Base-by-base conservation (phyloP, 495 filamentous ascomycete species). In the Aspergillus sclerotiicarbonarius region DNA sequence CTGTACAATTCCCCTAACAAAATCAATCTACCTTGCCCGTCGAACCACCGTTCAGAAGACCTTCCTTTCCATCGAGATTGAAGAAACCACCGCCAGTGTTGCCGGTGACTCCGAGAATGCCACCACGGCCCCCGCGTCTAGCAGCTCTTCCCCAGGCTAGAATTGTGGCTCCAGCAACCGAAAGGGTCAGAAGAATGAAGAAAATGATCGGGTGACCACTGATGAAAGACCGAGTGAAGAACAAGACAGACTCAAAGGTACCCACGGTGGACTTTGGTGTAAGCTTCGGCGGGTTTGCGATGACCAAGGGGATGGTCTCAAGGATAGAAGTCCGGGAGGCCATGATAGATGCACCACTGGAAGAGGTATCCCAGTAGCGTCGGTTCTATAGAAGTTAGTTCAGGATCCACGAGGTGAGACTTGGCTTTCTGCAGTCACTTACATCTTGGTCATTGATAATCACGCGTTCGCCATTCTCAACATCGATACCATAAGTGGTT, bases 401-500 rank as follows among this genome's bases (percentile, higher is more conserved):
- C 15, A 57, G 35, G 50, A 51, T 39, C 47, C 33, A 30, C 51
- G 21, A 46, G 43, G 18, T n/a, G 20, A 49, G 8, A 10, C 32
- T 19, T 20, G 5, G 25, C 35, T 12, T 16, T 10, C 9, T 18
- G 47, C 12, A 21, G 32, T 9, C 56, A 83, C 90, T 86, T 80
- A 96, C 92, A 73, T 96, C 93, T 76, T 98, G 90, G 69, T 98
- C 95, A 59, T 97, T 96, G 72, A 98, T 93, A 52, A 98, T 89
- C 41, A 98, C 92, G 53, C 90, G 82, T 71, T 98, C 94, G 39
- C 92, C 90, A 46, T 91, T 87, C 41, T 80, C 82, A 21, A 91
- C 87, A 64, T 92, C 87, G 61, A 98, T 88, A 41, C 95, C 94
- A 68, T 96, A 98, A 0, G 92, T 96, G 16, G 86, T 94, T 46